Percentiles rank a stretch among this genome's conserved stretches.
Conservation (phyloP, 371 early-diverging fungal species). For the Rhizopus stolonifer region DNA sequence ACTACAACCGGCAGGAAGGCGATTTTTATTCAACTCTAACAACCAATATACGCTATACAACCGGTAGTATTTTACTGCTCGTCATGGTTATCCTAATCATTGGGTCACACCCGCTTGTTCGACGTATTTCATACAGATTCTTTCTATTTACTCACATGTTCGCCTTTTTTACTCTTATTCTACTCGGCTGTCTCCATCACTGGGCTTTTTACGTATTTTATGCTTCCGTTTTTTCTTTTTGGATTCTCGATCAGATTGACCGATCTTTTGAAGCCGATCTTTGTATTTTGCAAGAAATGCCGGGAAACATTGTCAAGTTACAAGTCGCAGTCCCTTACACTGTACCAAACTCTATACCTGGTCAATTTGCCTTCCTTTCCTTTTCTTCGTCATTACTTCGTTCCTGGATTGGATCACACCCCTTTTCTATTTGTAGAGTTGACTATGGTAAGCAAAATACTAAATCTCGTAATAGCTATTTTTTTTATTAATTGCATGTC, state of each 20-base stretch:
- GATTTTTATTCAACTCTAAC: slow-evolving; percentile 13
- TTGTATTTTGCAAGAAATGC: slow-evolving; percentile 18
- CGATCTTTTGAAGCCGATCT: slow-evolving; percentile 12
- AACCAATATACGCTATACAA: slow-evolving; percentile 26
- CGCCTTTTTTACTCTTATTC: slow-evolving; percentile 19
- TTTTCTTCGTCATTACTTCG: slow-evolving; percentile 12
- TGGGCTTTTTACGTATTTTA: slow-evolving; percentile 38
- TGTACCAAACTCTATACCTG: slow-evolving; percentile 13
- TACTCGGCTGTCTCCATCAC: slow-evolving; percentile 32
- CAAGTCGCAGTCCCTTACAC: slow-evolving; percentile 21
- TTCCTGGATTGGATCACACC: slow-evolving; percentile 23
- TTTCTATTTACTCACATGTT: slow-evolving; percentile 35
- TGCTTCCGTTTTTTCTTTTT: slow-evolving; percentile 18
- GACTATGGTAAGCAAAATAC: slow-evolving; percentile 11
- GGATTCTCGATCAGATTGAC: slow-evolving; percentile 34
- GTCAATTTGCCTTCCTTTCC: slow-evolving; percentile 32
- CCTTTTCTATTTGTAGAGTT: slow-evolving; percentile 39
- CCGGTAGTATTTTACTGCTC: slow-evolving; percentile 22
- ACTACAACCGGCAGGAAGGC: slow-evolving; percentile 19
- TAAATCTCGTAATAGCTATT: not conserved
- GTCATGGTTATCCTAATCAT: slow-evolving; percentile 17
- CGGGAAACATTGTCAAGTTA: slow-evolving; percentile 26
- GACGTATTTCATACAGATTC: slow-evolving; percentile 30
- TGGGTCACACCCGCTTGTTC: slow-evolving; percentile 38
- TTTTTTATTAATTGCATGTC: too few relatives aligned